Evolutionary conservation across 306 rosid genomes (phyloP), one percentile per base, ranked within the genome.

Genomic region (Delonix regia): DNA sequence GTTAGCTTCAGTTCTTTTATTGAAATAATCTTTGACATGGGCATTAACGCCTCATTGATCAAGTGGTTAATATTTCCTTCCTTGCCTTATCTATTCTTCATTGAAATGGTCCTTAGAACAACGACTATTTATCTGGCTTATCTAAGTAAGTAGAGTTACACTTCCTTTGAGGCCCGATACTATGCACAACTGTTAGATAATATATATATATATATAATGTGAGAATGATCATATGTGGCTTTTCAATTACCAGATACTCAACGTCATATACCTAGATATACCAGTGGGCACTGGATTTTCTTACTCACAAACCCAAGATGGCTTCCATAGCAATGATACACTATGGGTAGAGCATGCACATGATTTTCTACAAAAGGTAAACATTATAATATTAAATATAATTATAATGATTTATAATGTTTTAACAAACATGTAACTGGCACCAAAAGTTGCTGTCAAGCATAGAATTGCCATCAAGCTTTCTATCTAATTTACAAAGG

Each of bases 231-330:
- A 1, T 6, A 8, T 25, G 27, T 19, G 33, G 18, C 4, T 69
- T 45, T 47, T n/a, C 18, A 27, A 70, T 70, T 48, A 28, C n/a
- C 21, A 82, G 88, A 28, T 79, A 15, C 74, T 75, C 27, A 85
- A 81, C 56, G 47, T 89, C 76, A 80, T 89, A 30, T 89, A 80
- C 79, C 36, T 88, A 39, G 91, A 88, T 60, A 36, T 80, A 4
- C 90, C 90, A 0, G 88, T 87, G 11, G 90, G 88, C 21, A 76
- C 82, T 59, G 88, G 90, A 73, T 87, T 80, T 73, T 85, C 90
- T 6, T 85, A 85, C 51, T 81, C 83, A 19, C 9, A 27, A 36
- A 80, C 74, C 1, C 42, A 63, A 13, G 27, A n/a, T 19, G 84
- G 83, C 6, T 80, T 69, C 62, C 25, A 65, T 7, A 69, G 77